Base-by-base conservation (phyloP, 257 asterid genomes). In the Eustoma russellianum region DNA sequence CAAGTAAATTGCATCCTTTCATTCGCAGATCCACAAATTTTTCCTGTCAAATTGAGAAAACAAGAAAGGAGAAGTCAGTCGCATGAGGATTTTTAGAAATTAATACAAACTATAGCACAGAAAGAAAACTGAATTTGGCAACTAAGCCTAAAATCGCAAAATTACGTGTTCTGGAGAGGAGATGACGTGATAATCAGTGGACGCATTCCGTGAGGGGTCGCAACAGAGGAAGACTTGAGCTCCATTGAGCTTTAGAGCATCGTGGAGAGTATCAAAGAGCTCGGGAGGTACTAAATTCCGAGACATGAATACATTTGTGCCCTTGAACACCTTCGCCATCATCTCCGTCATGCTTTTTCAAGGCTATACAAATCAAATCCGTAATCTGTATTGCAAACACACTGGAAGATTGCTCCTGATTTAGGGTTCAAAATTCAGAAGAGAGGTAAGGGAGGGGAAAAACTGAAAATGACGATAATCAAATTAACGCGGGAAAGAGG, bases 231-330 rank as follows among this genome's bases (percentile, higher is more conserved):
- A 55, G 46, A 92, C 74, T 57, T 78, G 69, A 12, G 98, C 98
- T 48, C 98, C 97, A 50, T 82, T 92, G 72, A 75, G 92, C 79
- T 85, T 87, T 66, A 92, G 71, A 14, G 97, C 94, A 63, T 85
- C 97, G 82, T 84, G 97, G 56, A 92, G 93, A 53, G 94, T 66
- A 65, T 92, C 98, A 70, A 80, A 92, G 43, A 70, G 69, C 78
- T 92, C 98, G 48, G 98, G 95, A 48, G 95, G 98, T 15, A 92
- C 95, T 54, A 92, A 76, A 48, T 72, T 85, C 45, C 94, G 75
- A 19, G 98, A 92, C 85, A 92, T 68, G 72, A 73, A 88, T 11
- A 85, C 88, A 62, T 81, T 83, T 41, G 62, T 80, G 41, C 93
- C 97, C 28, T 54, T 75, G 60, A 92, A 92, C 61, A 85, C 86